Percentiles rank a stretch among this genome's conserved stretches.
Conservation (phyloP, 768 basidiomycete genomes). For the Gloeophyllum trabeum region DNA sequence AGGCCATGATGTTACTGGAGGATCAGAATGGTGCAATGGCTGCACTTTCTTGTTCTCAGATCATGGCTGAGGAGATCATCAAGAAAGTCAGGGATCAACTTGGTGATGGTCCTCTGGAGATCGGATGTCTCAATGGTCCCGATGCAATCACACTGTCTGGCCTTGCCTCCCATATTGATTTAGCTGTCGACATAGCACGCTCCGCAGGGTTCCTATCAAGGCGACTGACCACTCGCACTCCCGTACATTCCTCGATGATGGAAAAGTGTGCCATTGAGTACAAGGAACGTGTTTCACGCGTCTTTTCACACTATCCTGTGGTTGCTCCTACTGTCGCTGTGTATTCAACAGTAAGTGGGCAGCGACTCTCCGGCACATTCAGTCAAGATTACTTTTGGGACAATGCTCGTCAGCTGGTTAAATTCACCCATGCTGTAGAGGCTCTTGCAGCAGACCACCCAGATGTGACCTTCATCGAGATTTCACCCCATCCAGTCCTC, state of each 20-base stretch:
- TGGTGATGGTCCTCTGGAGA: slow-evolving; percentile 16
- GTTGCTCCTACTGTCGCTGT: slow-evolving; percentile 16
- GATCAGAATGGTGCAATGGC: slow-evolving; percentile 29
- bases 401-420: slow-evolving; percentile 24
- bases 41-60: slow-evolving; percentile 23
- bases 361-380: slow-evolving; percentile 12
- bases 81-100: slow-evolving; percentile 7
- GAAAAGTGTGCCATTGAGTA: slow-evolving; percentile 23
- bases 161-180: slow-evolving; percentile 10
- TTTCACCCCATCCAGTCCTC: slow-evolving; percentile 28
- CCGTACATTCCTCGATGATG: slow-evolving; percentile 28
- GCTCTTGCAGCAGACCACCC: slow-evolving; percentile 10
- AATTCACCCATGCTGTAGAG: slow-evolving; percentile 21
- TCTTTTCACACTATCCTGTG: slow-evolving; percentile 23
- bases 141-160: slow-evolving; percentile 28
- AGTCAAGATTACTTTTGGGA: slow-evolving; percentile 29
- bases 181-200: slow-evolving; percentile 17
- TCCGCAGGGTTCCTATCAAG: slow-evolving; percentile 20
- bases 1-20: slow-evolving; percentile 22
- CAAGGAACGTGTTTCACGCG: slow-evolving; percentile 13
- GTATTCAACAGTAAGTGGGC: slow-evolving; percentile 27
- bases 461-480: slow-evolving; percentile 19
- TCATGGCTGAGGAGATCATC: slow-evolving; percentile 18
- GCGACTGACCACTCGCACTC: slow-evolving; percentile 22
- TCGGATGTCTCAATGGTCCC: slow-evolving; percentile 30